Percentiles rank a stretch among this genome's conserved stretches.
phyloP scores from a whole-genome alignment of 2,329 filamentous ascomycete species.

The Diaporthe amygdali region DNA sequence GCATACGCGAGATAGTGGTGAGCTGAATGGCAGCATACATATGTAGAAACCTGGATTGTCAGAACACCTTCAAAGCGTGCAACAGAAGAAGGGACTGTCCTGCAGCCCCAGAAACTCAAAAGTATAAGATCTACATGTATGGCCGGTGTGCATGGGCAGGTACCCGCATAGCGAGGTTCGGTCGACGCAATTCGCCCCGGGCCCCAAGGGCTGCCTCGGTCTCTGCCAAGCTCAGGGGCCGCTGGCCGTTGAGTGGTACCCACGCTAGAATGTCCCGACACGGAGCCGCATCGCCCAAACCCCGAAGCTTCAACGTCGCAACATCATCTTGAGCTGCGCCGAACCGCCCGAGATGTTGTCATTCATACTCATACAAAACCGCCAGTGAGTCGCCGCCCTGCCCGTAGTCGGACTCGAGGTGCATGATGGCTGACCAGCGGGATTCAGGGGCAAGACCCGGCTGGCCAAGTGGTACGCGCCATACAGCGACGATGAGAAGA shows the following conservation, averaged over 20 bases:
- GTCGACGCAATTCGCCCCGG: background rate
- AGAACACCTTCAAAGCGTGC: background rate
- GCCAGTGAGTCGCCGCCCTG: constrained; percentile 64
- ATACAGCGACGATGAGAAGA: constrained; percentile 98
- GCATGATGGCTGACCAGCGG: constrained; percentile 1
- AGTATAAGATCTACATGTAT: background rate
- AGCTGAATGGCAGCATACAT: background rate
- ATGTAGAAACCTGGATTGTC: background rate
- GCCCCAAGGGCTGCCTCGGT: background rate
- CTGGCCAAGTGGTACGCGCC: constrained; percentile 99
- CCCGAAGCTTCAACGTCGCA: constrained; percentile 17
- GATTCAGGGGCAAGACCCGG: constrained; percentile 88
- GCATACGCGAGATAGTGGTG: background rate
- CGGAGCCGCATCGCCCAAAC: constrained; percentile 18
- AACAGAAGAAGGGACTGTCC: no score
- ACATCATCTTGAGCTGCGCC: constrained; percentile 17
- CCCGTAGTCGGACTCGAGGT: no score
- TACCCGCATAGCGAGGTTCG: background rate
- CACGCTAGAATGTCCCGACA: constrained; percentile 17
- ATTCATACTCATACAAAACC: constrained; percentile 89
- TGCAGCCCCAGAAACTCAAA: background rate
- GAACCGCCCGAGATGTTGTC: constrained; percentile 65
- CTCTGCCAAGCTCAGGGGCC: constrained; percentile 18
- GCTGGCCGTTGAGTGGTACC: background rate
- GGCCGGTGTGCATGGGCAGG: background rate